Percentiles rank a stretch among this genome's conserved stretches.
These are phyloP conservation scores for Aethionema arabicum DNA, from an alignment of 345 rosid genomes.

Conservation along the genomic window DNA sequence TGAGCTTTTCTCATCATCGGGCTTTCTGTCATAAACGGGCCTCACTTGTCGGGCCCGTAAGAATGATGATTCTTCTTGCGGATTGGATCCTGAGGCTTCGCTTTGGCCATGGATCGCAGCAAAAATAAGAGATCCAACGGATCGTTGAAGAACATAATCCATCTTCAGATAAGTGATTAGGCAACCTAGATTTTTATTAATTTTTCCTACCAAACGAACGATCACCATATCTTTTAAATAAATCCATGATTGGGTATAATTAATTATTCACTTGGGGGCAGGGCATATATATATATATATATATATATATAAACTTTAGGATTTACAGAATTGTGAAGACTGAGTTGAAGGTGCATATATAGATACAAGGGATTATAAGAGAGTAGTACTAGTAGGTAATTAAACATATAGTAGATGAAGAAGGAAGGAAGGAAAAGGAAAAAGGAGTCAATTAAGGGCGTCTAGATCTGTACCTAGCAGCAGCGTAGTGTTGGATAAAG, in stretches of 20 bases:
- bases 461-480: slow-evolving; percentile 41
- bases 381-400: neutral
- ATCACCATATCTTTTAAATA: too few relatives aligned
- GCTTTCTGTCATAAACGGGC: neutral
- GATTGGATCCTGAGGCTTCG: slow-evolving; percentile 61
- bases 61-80: slow-evolving; percentile 61
- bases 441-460: slow-evolving; percentile 30
- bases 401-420: neutral
- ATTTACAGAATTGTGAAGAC: slow-evolving; percentile 19
- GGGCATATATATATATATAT: too few relatives aligned
- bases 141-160: slow-evolving; percentile 58
- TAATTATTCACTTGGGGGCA: neutral
- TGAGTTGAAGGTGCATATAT: neutral
- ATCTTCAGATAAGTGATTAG: slow-evolving; percentile 32
- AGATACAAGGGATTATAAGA: slow-evolving; percentile 1
- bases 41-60: slow-evolving; percentile 59
- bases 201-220: too few relatives aligned
- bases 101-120: slow-evolving; percentile 66
- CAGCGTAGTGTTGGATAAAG: slow-evolving; percentile 64
- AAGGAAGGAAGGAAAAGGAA: slow-evolving; percentile 2
- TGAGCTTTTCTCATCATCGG: slow-evolving; percentile 22
- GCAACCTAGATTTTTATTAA: too few relatives aligned
- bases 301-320: slow-evolving; percentile 16
- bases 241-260: too few relatives aligned
- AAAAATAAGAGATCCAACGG: slow-evolving; percentile 49